Conservation (phyloP, 805 yeast genomes). For the Teunomyces tritomae region DNA sequence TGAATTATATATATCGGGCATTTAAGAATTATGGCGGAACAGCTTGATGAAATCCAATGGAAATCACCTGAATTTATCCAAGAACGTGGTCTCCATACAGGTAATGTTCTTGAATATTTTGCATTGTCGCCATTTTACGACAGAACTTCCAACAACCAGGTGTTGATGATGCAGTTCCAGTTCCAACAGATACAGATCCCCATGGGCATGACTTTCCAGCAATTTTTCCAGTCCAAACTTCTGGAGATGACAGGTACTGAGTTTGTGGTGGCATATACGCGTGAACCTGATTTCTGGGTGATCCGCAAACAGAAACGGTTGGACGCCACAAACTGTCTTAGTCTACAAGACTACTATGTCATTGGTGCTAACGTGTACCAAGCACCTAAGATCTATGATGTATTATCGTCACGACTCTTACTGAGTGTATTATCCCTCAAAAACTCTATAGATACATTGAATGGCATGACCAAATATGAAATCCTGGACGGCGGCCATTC, state of each 20-base stretch:
- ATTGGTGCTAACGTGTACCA: conserved; percentile 91
- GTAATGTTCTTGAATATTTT: conserved; percentile 89
- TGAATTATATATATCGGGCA: too few species aligned
- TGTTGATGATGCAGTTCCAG: conserved; percentile 91
- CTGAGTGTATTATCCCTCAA: conserved; percentile 36
- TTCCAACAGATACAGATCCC: conserved; percentile 51
- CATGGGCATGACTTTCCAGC: conserved; percentile 28
- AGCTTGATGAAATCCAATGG: conserved; percentile 92
- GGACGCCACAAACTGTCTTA: conserved; percentile 47
- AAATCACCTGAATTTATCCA: conserved; percentile 97
- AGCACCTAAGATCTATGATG: conserved; percentile 75
- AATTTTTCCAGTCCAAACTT: conserved; percentile 53
- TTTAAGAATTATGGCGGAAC: conserved; percentile 21
- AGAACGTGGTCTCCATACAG: conserved; percentile 79
- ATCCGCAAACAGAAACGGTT: conserved; percentile 75
- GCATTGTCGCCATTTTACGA: conserved; percentile 94
- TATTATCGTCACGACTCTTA: conserved; percentile 65
- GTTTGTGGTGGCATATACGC: conserved; percentile 66
- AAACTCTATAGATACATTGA: conserved; percentile 31
- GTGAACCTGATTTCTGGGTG: conserved; percentile 94
- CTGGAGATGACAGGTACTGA: conserved; percentile 82
- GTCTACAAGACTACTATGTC: conserved; percentile 77
- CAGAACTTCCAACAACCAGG: conserved; percentile 90
- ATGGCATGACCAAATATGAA: conserved; percentile 30
- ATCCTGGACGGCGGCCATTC: conserved; percentile 36